These are phyloP conservation scores for Dictyostelium brefeldianum DNA, from an alignment of 78 protist species.

Conservation along the genomic window DNA sequence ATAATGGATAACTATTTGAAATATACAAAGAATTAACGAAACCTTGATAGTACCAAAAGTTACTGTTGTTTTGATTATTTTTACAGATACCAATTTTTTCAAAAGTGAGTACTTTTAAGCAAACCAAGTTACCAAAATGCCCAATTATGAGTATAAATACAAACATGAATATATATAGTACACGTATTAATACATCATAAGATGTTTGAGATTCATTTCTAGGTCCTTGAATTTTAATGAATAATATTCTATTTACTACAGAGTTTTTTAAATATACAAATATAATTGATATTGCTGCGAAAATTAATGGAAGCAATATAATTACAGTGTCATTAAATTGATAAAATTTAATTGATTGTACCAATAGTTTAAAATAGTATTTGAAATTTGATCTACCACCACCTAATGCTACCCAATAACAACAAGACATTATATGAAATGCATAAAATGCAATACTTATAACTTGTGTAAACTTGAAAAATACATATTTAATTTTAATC, in stretches of 20 bases:
- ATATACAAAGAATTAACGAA: not conserved
- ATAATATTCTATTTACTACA: not conserved
- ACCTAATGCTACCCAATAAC: not conserved
- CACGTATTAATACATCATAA: not conserved
- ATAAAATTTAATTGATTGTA: not conserved
- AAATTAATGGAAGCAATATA: not conserved
- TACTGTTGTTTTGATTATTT: too few relatives aligned
- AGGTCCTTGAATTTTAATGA: not conserved
- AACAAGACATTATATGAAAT: not conserved
- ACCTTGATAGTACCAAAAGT: constrained; percentile 3
- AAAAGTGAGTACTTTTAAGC: not conserved
- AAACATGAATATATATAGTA: constrained; percentile 4
- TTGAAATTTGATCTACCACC: not conserved
- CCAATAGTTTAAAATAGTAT: not conserved
- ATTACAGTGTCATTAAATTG: not conserved
- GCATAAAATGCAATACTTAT: not conserved
- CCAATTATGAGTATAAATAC: constrained; percentile 1
- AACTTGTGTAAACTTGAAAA: not conserved
- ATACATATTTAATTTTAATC: not conserved
- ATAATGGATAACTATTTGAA: not conserved
- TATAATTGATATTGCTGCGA: not conserved
- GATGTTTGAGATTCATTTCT: not conserved
- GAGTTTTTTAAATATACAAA: not conserved
- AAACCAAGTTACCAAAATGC: constrained; percentile 5
- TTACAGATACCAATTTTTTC: constrained; percentile 3